These are phyloP conservation scores for Aspergillus homomorphus DNA, from an alignment of 495 filamentous ascomycete species.

Conservation along the genomic window DNA sequence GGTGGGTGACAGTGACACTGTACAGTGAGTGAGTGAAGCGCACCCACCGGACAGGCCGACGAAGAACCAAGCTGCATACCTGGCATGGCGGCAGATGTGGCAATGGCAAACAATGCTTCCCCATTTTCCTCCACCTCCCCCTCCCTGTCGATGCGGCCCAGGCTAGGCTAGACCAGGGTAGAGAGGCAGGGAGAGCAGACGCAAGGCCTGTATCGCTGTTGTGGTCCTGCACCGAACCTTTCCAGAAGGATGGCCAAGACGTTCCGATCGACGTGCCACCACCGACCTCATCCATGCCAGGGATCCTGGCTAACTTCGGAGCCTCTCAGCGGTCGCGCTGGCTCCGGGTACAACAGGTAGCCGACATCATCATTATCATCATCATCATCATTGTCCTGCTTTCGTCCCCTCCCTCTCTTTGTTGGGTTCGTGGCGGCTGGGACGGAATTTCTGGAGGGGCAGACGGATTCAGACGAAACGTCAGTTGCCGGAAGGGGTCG, in stretches of 20 bases:
- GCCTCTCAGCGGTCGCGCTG: constrained; percentile 3
- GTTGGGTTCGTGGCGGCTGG: not conserved
- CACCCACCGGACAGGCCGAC: not conserved
- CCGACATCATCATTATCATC: constrained; percentile 9
- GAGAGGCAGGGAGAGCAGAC: not conserved
- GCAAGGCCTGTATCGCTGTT: constrained; percentile 9
- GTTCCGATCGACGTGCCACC: constrained; percentile 23
- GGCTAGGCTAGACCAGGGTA: not conserved
- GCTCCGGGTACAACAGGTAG: constrained; percentile 1
- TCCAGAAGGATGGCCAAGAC: constrained; percentile 24
- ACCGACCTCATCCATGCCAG: constrained; percentile 14
- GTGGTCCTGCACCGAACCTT: constrained; percentile 26
- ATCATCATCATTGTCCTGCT: too few relatives aligned
- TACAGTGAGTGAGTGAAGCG: not conserved
- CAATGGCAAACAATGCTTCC: not conserved
- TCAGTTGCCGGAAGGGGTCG: constrained; percentile 8
- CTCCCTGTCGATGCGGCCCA: not conserved
- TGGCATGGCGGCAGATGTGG: not conserved
- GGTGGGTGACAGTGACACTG: not conserved
- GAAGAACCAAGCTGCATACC: not conserved
- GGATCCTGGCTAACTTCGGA: constrained; percentile 8
- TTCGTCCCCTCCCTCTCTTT: not conserved
- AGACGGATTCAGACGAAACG: constrained; percentile 1
- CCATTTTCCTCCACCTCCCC: not conserved
- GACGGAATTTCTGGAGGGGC: not conserved